Evolutionary conservation across 2,329 filamentous ascomycete genomes (phyloP), one percentile per base, ranked within the genome.

Genomic region (Leptographium galeiforme): DNA sequence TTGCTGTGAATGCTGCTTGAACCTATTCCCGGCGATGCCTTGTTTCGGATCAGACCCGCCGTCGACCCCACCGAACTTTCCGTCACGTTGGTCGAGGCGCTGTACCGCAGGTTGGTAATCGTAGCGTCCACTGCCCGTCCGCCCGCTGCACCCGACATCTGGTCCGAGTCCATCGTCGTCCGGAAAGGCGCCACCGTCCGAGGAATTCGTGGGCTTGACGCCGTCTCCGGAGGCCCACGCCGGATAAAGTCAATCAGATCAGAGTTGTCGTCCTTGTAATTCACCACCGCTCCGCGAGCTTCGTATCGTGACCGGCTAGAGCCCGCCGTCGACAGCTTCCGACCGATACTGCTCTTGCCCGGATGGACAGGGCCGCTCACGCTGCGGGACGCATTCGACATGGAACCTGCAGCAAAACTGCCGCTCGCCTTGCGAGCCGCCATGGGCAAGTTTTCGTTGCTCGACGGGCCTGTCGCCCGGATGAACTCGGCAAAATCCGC

Each of bases 221-320:
- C 70, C 46, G 71, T 65, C 56, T 71, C 76, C 0, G 87, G 84
- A 4, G 89, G 89, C 1, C 90, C 91, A 64, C 88, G 84, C 47
- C 90, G 84, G 59, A 98, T 94, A 66, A 98, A 97, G 64, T 97
- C 90, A 59, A 96, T 95, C 55, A 98, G 72, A 56, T 96, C 93
- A 13, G 87, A 86, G 54, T 84, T 94, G 58, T 84, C 83, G 50
- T 81, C 80, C 51, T 74, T 75, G 54, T 71, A 72, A 50, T 82
- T 76, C 16, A 81, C 76, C 44, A 76, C 74, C 40, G 87, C 80
- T 57, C 89, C 83, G 49, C 89, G 85, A 55, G 91, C 82, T 66
- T 85, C 78, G 48, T 85, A 75, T 55, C 78, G 79, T 48, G 70
- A 72, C 54, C 76, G 72, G 53, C 19, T 39, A 32, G 14, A 33